These are phyloP conservation scores for Butyriboletus loyo DNA, from an alignment of 768 basidiomycete genomes.

Conservation along the genomic window DNA sequence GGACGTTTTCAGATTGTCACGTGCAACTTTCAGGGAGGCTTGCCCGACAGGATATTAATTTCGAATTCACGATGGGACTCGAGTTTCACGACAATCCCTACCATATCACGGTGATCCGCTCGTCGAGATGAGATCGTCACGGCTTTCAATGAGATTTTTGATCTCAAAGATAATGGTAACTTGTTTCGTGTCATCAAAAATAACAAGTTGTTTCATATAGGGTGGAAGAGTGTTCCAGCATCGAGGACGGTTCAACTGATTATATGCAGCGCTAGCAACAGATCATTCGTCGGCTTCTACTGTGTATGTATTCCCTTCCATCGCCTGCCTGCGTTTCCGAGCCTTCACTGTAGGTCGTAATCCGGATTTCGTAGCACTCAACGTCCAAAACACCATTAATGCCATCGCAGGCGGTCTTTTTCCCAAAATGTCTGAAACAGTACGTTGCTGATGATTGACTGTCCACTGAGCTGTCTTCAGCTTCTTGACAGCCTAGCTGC, in stretches of 20 bases:
- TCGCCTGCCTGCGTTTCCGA: background rate
- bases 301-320: conserved; percentile 34
- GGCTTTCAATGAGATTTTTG: conserved; percentile 39
- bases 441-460: conserved; percentile 9
- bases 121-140: conserved; percentile 42
- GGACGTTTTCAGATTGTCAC: background rate
- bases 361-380: conserved; percentile 31
- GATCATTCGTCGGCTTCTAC: conserved; percentile 49
- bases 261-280: conserved; percentile 41
- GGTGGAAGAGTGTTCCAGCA: conserved; percentile 36
- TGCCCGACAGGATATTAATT: conserved; percentile 32
- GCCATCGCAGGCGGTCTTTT: conserved; percentile 17
- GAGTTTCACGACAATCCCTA: conserved; percentile 28
- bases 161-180: conserved; percentile 12
- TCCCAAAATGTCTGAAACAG: conserved; percentile 35
- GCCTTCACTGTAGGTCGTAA: conserved; percentile 34
- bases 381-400: conserved; percentile 29
- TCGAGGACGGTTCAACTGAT: conserved; percentile 31
- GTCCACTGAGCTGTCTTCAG: too few relatives aligned
- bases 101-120: conserved; percentile 26
- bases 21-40: background rate
- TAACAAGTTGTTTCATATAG: conserved; percentile 14
- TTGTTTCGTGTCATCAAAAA: background rate
- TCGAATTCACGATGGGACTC: conserved; percentile 35
- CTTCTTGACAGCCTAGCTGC: conserved; percentile 15